Base-by-base conservation (phyloP, 768 basidiomycete genomes). In the Boletus eberwhitei region DNA sequence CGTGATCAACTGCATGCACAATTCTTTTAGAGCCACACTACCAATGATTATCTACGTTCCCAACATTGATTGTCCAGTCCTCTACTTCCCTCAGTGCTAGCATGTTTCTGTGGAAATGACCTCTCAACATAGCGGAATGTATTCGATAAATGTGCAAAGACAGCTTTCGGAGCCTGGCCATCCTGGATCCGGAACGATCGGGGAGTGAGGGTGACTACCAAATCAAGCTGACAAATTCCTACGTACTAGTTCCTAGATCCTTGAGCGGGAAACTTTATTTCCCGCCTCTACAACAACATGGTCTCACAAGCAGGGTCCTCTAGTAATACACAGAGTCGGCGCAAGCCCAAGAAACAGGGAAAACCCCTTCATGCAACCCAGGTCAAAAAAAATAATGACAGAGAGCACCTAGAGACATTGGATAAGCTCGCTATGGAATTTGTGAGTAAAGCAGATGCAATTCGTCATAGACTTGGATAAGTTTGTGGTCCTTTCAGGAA, bases 401-500 rank as follows among this genome's bases (percentile, higher is more conserved):
- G 78, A 57, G 78, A 81, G 57, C 75, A 75, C 54, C 69, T 84
- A 12, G 80, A 83, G 8, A 68, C 69, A 0, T 64, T 86, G 36
- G 81, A 86, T 49, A 68, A 60, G 50, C 69, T 75, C 50, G 84
- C 74, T 16, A 64, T 76, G 66, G 72, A 72, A 43, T 86, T 76
- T 66, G 85, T 87, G 68, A 70, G 76, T 63, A 32, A 34, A 19
- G 5, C 19, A 8, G n/a, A n/a, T 49, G 38, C 11, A 45, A 19
- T 19, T 26, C 0, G 39, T 48, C 44, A 16, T 38, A 16, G 34
- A 45, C 35, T 57, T 17, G 4, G 48, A 47, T 41, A 37, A 48
- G 42, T 55, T 62, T 55, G 57, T 65, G 37, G 59, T 48, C 50
- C 48, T 39, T 29, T 29, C 64, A 90, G 88, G 77, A 77, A 40